phyloP scores from a whole-genome alignment of 306 rosid species.

The Nissolia schottii region DNA sequence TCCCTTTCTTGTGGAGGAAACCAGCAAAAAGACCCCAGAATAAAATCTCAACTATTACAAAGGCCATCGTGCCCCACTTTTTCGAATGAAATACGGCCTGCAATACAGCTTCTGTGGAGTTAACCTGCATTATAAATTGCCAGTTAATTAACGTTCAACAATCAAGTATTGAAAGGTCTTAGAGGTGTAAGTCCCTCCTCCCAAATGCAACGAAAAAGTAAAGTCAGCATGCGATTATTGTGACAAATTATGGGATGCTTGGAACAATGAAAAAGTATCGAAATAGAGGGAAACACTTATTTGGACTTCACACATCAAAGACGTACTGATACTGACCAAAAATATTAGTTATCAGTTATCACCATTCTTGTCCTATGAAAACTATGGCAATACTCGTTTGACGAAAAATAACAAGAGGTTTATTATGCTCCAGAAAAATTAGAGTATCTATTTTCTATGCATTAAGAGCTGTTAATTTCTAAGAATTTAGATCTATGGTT shows the following conservation, averaged over 20 bases:
- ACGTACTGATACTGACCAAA: background rate
- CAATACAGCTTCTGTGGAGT: slow-evolving; percentile 51
- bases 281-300: background rate
- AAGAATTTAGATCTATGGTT: too few relatives aligned
- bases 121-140: slow-evolving; percentile 48
- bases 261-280: background rate
- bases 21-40: slow-evolving; percentile 59
- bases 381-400: background rate
- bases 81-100: slow-evolving; percentile 56
- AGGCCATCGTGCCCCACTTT: slow-evolving; percentile 64
- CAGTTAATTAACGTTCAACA: slow-evolving; percentile 11
- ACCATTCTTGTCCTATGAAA: background rate
- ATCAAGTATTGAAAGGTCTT: slow-evolving; percentile 12
- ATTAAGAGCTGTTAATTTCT: too few relatives aligned
- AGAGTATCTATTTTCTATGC: too few relatives aligned
- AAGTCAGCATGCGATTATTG: background rate
- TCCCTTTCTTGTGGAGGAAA: slow-evolving; percentile 58
- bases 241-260: background rate
- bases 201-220: background rate
- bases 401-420: too few relatives aligned
- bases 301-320: background rate
- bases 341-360: too few relatives aligned
- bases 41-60: slow-evolving; percentile 55
- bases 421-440: too few relatives aligned
- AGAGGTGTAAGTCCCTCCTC: background rate